A percentile compares a stretch with the other conserved stretches of the same genome.
Conservation (phyloP, 805 yeast genomes). For the Kazachstania viticola region DNA sequence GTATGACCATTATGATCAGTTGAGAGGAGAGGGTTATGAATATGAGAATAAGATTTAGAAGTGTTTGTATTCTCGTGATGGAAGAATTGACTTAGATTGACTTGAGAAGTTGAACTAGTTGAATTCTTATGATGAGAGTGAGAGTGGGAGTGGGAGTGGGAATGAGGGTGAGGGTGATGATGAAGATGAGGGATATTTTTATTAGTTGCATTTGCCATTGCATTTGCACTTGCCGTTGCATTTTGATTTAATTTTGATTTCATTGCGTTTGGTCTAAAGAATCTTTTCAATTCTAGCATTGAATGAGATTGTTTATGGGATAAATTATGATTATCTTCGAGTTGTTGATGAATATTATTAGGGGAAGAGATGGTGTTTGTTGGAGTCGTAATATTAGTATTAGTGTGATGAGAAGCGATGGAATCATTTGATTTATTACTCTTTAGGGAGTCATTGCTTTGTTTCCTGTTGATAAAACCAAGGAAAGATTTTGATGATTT, state of each 20-base stretch:
- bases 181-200: not conserved
- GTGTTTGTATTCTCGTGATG: not conserved
- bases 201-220: no score
- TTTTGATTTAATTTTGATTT: not conserved
- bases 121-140: not conserved
- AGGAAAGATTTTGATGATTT: slow-evolving; percentile 17
- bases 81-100: slow-evolving; percentile 1
- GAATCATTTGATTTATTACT: slow-evolving; percentile 16
- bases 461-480: slow-evolving; percentile 16
- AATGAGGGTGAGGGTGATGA: slow-evolving; percentile 4
- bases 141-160: slow-evolving; percentile 1
- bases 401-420: not conserved
- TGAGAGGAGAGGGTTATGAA: slow-evolving; percentile 6
- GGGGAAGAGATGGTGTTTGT: not conserved
- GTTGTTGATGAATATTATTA: not conserved
- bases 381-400: no score
- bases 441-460: slow-evolving; percentile 17
- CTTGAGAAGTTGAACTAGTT: not conserved
- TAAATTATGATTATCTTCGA: not conserved
- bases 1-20: slow-evolving; percentile 15
- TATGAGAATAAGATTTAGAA: not conserved
- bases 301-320: slow-evolving; percentile 26
- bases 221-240: no score
- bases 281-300: slow-evolving; percentile 59
- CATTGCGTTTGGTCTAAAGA: slow-evolving; percentile 40